Evolutionary conservation across 768 basidiomycete species (phyloP), one percentile per base, ranked within the genome.

Genomic region (Auriscalpium orientale): DNA sequence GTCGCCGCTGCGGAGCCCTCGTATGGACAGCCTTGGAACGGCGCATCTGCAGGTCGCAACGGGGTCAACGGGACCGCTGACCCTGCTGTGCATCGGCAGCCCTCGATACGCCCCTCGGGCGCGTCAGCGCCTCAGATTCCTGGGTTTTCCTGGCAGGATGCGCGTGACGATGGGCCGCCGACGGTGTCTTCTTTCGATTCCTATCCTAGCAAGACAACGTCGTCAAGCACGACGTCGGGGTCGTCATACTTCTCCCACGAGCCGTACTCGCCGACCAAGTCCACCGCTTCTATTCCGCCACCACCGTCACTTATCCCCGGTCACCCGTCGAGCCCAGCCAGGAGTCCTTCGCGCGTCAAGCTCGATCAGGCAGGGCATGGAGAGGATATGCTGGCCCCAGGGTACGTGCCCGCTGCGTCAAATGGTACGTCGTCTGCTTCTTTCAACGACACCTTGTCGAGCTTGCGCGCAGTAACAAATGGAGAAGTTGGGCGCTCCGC

Each of bases 41-140:
- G 49, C 0, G 1, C 57, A 16, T 10, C 48, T 18, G 54, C 40
- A 28, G 62, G 58, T 36, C 28, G 52, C 37, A 46, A 55, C n/a
- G 35, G 20, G 11, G 11, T 21, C 46, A 59, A 57, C 33, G 60
- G 54, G 15, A 38, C 54, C 22, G 40, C 59, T n/a, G 49, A 47
- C 22, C 34, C 45, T 12, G 15, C 48, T 15, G 44, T 52, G 8
- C 57, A 49, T 40, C 57, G 58, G 48, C 59, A 60, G 18, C 18
- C 58, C 8, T 64, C 68, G 21, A 59, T 55, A 15, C 65, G 67
- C 33, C 66, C 70, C 4, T 51, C 64, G 18, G 65, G 67, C 54
- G 67, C 67, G 13, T 58, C 61, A 56, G 62, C 67, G n/a, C 62
- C 68, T 16, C 58, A 57, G 36, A 61, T 67, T 20, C 67, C 68